Base-by-base conservation (phyloP, 2,329 filamentous ascomycete genomes). In the Cercospora canescens region DNA sequence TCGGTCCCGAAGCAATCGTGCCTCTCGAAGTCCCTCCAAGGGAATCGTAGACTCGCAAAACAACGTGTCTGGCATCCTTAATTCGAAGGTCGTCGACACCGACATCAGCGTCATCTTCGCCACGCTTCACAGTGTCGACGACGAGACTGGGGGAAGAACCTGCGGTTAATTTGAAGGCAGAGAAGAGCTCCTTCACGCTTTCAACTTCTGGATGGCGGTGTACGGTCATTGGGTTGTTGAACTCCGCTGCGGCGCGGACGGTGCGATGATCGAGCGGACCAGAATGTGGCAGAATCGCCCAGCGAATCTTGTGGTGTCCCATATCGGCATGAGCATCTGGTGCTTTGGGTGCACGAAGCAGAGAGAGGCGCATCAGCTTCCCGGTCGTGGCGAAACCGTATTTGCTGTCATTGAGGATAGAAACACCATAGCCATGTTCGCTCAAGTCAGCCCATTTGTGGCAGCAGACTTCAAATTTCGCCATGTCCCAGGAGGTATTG, bases 401-500 rank as follows among this genome's bases (percentile, higher is more conserved):
- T 79, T 97, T 97, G 81, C 89, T 92, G 79, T 98, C 94, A 76
- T 98, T 98, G 66, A 98, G 85, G 68, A 98, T 91, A 2, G 92
- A 94, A 7, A 98, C 93, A 69, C 94, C 94, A 73, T 96, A 97
- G 61, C 89, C 90, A 74, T 91, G 85, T 79, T 97, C 94, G 0
- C 91, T 94, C 28, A 97, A 82, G 78, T 97, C 94, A 11, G 94
- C 94, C 83, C 92, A 97, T 77, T 94, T 94, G 82, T 97, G 94
- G 78, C 91, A 94, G 84, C 93, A 97, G 60, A 97, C 94, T 81
- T 97, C 94, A 73, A 97, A 97, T 75, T 97, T 97, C 75, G 94
- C 94, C 93, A 96, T 96, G 76, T 97, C 93, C 93, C 93, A 97
- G 71, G 87, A 91, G 3, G 95, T 99, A 81, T 99, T 99, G 86